Percentiles rank a stretch among this genome's conserved stretches.
These are phyloP conservation scores for Holtermanniella nyarrowii DNA, from an alignment of 768 basidiomycete genomes.

Conservation along the genomic window DNA sequence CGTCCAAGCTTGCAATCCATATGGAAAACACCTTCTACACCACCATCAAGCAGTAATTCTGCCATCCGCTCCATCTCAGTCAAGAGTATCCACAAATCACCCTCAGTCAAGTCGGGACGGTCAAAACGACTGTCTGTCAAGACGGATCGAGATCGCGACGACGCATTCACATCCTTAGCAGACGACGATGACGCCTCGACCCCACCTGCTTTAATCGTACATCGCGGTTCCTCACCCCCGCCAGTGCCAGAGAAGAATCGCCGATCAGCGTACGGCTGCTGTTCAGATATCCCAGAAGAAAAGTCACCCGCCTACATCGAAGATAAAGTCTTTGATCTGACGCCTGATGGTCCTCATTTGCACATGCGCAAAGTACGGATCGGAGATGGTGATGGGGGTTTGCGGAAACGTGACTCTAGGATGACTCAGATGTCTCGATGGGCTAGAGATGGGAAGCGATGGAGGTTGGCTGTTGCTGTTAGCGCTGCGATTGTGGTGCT, in stretches of 20 bases:
- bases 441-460: not conserved
- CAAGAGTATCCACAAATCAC: not conserved
- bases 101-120: not conserved
- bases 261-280: not conserved
- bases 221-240: not conserved
- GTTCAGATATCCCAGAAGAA: not conserved
- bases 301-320: not conserved
- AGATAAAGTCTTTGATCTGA: not conserved
- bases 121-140: not conserved
- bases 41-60: not conserved
- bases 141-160: not conserved
- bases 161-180: not conserved
- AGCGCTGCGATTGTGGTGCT: not conserved
- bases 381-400: not conserved
- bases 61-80: not conserved
- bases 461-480: not conserved
- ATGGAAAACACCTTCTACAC: not conserved
- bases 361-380: not conserved
- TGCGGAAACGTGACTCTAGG: not conserved
- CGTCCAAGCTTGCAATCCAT: not conserved
- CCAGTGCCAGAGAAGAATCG: not conserved
- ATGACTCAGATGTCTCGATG: not conserved
- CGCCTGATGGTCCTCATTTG: not conserved
- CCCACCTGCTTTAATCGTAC: not conserved
- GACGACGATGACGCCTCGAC: not conserved